A percentile compares a stretch with the other conserved stretches of the same genome.
Evolutionary conservation across 2,329 filamentous ascomycete species (phyloP).

Genomic region (Claviceps sp.): DNA sequence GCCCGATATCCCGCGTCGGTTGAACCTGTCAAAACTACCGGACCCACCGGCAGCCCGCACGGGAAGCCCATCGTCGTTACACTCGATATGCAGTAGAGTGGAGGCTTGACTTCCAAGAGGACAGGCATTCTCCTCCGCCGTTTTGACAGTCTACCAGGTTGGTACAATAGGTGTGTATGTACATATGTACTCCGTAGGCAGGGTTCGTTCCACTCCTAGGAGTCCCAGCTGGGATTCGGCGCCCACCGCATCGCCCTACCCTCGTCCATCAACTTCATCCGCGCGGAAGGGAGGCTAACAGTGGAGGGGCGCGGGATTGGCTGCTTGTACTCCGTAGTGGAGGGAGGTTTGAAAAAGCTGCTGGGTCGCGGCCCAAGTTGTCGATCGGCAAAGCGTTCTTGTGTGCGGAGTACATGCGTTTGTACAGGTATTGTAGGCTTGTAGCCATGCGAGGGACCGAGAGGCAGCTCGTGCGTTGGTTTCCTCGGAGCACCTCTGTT

Average conservation of each 20-base stretch:
- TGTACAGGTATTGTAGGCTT: too few species aligned
- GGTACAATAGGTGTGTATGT: too few species aligned
- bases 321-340: not conserved
- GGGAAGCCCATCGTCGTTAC: not conserved
- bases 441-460: not conserved
- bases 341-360: constrained; percentile 1
- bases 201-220: not conserved
- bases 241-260: not conserved
- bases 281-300: not conserved
- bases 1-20: constrained; percentile 3
- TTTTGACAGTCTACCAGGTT: not conserved
- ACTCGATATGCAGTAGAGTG: not conserved
- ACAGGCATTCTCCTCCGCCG: not conserved
- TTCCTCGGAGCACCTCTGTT: not conserved
- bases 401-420: not conserved
- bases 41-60: constrained; percentile 1
- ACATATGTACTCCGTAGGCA: not conserved
- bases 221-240: not conserved
- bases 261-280: not conserved
- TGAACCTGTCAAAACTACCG: constrained; percentile 5
- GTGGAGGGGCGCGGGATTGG: not conserved
- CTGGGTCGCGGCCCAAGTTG: not conserved
- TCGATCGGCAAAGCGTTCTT: not conserved
- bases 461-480: constrained; percentile 4
- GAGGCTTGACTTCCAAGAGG: not conserved